A percentile compares a stretch with the other conserved stretches of the same genome.
These are phyloP conservation scores for Nicotiana otophora DNA, from an alignment of 257 asterid genomes.

Conservation along the genomic window DNA sequence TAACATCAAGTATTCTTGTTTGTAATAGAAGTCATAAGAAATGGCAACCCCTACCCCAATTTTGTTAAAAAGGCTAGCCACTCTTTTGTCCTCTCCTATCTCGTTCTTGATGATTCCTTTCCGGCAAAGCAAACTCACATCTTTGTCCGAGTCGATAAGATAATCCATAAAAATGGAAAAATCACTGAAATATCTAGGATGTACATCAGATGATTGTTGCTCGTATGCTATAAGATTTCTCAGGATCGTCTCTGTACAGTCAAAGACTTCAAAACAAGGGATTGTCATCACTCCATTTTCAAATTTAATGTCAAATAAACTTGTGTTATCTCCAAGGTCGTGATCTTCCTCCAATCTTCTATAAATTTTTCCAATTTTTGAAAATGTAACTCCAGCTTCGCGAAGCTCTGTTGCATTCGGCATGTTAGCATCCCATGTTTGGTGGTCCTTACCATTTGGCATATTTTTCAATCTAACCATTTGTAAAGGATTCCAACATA, in stretches of 20 bases:
- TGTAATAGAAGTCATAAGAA: background rate
- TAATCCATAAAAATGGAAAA: conserved; percentile 10
- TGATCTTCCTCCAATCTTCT: background rate
- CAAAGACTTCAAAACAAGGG: background rate
- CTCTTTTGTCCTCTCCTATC: no score
- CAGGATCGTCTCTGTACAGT: conserved; percentile 3
- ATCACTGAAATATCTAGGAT: conserved; percentile 7
- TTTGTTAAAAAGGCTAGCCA: no score
- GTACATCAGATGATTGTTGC: background rate
- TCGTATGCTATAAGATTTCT: conserved; percentile 17
- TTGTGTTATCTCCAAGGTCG: background rate
- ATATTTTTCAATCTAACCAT: background rate
- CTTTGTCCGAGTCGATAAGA: conserved; percentile 5
- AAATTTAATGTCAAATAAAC: conserved; percentile 14
- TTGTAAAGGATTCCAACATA: background rate
- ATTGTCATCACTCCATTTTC: background rate
- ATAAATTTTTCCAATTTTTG: background rate
- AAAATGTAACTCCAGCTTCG: conserved; percentile 10
- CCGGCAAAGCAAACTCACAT: background rate
- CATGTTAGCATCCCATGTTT: background rate
- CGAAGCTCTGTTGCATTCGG: background rate
- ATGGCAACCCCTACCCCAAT: no score
- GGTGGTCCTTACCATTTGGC: background rate
- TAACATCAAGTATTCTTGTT: background rate
- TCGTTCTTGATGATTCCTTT: background rate